phyloP scores from a whole-genome alignment of 2,329 filamentous ascomycete species.

The Colletotrichum orchidophilum region DNA sequence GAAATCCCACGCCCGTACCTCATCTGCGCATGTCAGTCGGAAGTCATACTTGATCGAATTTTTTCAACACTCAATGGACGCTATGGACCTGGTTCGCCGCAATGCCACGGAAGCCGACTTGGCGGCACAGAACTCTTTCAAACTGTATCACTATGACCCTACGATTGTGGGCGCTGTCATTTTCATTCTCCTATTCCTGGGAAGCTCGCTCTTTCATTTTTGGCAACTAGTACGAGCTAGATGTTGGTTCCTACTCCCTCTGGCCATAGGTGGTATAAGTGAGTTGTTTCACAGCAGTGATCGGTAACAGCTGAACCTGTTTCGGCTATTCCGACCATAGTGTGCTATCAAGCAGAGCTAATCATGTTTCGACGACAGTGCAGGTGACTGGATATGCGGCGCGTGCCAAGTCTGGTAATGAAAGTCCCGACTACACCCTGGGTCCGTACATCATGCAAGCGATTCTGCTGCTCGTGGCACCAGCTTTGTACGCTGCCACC shows the following conservation, averaged over 20 bases:
- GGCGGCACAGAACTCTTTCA: slow-evolving; percentile 8
- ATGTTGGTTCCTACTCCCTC: slow-evolving; percentile 63
- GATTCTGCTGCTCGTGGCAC: slow-evolving; percentile 55
- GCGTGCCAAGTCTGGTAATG: slow-evolving; percentile 53
- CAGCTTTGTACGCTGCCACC: slow-evolving; percentile 57
- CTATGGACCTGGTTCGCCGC: neutral
- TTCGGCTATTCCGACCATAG: neutral
- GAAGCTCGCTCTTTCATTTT: slow-evolving; percentile 50
- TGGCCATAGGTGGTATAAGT: slow-evolving; percentile 61
- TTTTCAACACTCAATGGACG: neutral
- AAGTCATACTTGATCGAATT: neutral
- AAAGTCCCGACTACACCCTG: slow-evolving; percentile 50
- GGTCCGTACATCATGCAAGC: slow-evolving; percentile 52
- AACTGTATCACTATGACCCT: slow-evolving; percentile 58
- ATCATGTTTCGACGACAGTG: slow-evolving; percentile 42
- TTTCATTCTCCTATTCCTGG: slow-evolving; percentile 51
- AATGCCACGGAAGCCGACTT: neutral
- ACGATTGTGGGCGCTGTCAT: slow-evolving; percentile 52
- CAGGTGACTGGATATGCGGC: slow-evolving; percentile 61
- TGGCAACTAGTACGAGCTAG: slow-evolving; percentile 50
- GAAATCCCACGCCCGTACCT: neutral
- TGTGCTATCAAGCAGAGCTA: slow-evolving; percentile 1
- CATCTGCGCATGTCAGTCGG: neutral
- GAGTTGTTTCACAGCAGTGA: slow-evolving; percentile 33
- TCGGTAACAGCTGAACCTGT: neutral